Percentiles rank a stretch among this genome's conserved stretches.
These are phyloP conservation scores for Tetrahymena malaccensis DNA, from an alignment of 73 alveolate species.

Conservation along the genomic window DNA sequence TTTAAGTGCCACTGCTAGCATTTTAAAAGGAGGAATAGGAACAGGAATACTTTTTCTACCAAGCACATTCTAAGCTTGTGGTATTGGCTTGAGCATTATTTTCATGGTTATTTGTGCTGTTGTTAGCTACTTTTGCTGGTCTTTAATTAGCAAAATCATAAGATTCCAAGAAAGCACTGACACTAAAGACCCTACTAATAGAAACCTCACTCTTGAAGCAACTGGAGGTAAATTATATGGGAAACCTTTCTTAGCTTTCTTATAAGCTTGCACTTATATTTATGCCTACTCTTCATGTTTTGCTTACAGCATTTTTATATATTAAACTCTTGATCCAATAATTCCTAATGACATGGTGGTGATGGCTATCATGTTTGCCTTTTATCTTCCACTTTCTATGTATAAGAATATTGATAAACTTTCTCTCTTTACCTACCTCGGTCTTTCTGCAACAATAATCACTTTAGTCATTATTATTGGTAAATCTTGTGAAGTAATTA, in stretches of 20 bases:
- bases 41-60: background rate
- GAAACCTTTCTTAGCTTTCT: background rate
- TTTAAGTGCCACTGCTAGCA: background rate
- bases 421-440: background rate
- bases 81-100: background rate
- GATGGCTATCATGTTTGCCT: background rate
- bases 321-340: background rate
- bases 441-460: background rate
- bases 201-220: background rate
- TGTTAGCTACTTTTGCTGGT: background rate
- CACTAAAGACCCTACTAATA: background rate
- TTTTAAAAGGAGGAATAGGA: background rate
- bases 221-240: background rate
- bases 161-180: background rate
- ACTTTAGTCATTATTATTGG: background rate
- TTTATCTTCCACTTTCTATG: background rate
- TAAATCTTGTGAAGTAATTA: background rate
- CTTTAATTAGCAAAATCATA: background rate
- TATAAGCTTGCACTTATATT: background rate
- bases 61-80: background rate
- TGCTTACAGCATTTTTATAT: background rate
- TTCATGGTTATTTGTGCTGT: background rate
- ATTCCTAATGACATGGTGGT: background rate
- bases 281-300: background rate
- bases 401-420: background rate